Conservation (phyloP, 345 rosid species). For the Acer yangbiense region DNA sequence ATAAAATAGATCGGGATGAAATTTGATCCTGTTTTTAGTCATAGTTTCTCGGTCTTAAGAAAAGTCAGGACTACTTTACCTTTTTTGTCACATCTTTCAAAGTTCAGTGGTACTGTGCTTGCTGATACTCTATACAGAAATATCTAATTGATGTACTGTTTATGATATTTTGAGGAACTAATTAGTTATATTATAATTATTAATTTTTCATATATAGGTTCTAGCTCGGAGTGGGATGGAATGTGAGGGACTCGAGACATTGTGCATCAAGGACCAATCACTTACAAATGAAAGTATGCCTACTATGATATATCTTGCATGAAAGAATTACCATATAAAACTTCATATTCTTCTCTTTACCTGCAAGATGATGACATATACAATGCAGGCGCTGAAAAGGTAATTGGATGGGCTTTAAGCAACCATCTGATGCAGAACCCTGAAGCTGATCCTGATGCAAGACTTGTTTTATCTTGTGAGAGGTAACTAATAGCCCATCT, state of each 20-base stretch:
- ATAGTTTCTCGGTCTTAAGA: conserved; percentile 1
- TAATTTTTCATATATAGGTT: conserved; percentile 48
- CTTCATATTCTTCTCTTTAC: background rate
- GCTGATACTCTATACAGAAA: background rate
- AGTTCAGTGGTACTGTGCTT: conserved; percentile 2
- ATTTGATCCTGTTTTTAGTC: background rate
- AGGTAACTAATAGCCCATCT: conserved; percentile 51
- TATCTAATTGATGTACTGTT: conserved; percentile 19
- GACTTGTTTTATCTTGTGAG: conserved; percentile 63
- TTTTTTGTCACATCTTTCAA: background rate
- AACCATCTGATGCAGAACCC: conserved; percentile 76
- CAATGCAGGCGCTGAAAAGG: conserved; percentile 78
- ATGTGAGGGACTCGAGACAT: conserved; percentile 67
- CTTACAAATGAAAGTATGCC: conserved; percentile 74
- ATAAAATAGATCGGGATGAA: background rate
- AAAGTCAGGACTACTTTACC: background rate
- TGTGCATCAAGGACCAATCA: conserved; percentile 75
- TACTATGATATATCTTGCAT: conserved; percentile 14
- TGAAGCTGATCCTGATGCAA: conserved; percentile 57
- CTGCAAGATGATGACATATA: conserved; percentile 11
- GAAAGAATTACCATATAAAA: background rate
- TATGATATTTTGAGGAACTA: conserved; percentile 10
- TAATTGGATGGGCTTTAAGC: conserved; percentile 85
- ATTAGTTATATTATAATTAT: conserved; percentile 7
- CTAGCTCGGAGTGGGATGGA: conserved; percentile 64